phyloP scores from a whole-genome alignment of 2,329 filamentous ascomycete species.

The Westerdykella ornata region DNA sequence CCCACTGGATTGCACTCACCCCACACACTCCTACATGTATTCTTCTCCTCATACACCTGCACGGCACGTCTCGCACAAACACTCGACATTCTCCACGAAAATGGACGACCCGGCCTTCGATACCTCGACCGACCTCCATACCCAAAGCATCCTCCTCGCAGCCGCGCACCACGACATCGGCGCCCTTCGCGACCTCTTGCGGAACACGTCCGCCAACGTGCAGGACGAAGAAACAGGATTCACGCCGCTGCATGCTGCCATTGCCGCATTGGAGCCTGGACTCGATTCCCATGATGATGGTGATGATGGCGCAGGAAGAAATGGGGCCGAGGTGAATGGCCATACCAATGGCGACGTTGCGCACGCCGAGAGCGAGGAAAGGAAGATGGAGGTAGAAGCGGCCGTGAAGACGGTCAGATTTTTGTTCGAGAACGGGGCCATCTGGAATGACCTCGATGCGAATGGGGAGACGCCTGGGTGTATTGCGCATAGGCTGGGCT shows the following conservation, averaged over 20 bases:
- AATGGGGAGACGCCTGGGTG: slow-evolving; percentile 89
- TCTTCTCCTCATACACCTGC: neutral
- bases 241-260: slow-evolving; percentile 82
- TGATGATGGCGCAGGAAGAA: slow-evolving; percentile 21
- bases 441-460: slow-evolving; percentile 91
- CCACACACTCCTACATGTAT: neutral
- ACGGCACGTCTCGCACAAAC: neutral
- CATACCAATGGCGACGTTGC: slow-evolving; percentile 20
- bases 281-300: slow-evolving; percentile 26
- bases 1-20: neutral
- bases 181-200: slow-evolving; percentile 62
- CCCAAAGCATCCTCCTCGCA: slow-evolving; percentile 58
- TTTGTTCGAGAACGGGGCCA: slow-evolving; percentile 79
- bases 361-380: slow-evolving; percentile 24
- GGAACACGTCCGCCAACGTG: slow-evolving; percentile 58
- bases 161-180: slow-evolving; percentile 61
- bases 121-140: slow-evolving; percentile 40
- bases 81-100: neutral
- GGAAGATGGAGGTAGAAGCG: slow-evolving; percentile 45
- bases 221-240: slow-evolving; percentile 81
- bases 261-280: slow-evolving; percentile 54
- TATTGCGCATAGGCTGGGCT: slow-evolving; percentile 63
- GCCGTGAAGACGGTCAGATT: slow-evolving; percentile 62
- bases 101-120: slow-evolving; percentile 33
- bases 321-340: slow-evolving; percentile 17